phyloP scores from a whole-genome alignment of 257 asterid genomes.

The Ilex aquifolium region DNA sequence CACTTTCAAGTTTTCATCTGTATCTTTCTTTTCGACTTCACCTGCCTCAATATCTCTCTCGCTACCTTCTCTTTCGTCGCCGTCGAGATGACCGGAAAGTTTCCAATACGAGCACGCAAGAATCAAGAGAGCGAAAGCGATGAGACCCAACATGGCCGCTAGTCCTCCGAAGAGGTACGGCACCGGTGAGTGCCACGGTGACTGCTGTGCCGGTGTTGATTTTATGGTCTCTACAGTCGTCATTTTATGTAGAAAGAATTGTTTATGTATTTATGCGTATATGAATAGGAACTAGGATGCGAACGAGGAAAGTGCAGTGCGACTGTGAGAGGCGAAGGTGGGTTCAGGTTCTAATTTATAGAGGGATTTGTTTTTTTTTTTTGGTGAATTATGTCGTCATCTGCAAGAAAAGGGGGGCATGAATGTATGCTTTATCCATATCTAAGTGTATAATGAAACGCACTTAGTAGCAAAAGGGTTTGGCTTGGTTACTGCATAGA shows the following conservation, averaged over 20 bases:
- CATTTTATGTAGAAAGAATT: constrained; percentile 15
- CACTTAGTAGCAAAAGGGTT: no score
- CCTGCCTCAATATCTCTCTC: constrained; percentile 49
- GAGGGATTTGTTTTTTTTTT: constrained; percentile 7
- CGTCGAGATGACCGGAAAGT: constrained; percentile 46
- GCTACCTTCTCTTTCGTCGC: constrained; percentile 22
- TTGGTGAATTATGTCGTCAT: constrained; percentile 48
- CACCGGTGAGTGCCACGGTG: constrained; percentile 95
- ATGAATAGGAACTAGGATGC: no score
- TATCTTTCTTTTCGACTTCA: constrained; percentile 24
- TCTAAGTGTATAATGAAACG: no score
- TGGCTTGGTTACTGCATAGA: no score
- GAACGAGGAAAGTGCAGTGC: constrained; percentile 6
- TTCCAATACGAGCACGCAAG: constrained; percentile 83
- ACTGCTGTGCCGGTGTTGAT: constrained; percentile 22
- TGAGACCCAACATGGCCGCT: constrained; percentile 86
- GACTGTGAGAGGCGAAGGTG: constrained; percentile 1
- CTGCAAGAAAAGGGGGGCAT: constrained; percentile 27
- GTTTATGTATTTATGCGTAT: background rate
- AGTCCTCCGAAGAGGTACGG: constrained; percentile 89
- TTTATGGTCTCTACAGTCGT: constrained; percentile 23
- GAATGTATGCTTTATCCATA: no score
- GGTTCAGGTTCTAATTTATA: constrained; percentile 20
- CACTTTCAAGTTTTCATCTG: constrained; percentile 5
- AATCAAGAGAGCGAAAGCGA: constrained; percentile 77